These are phyloP conservation scores for Brasenia schreberi DNA, from an alignment of 164 flowering plant species.

Conservation along the genomic window DNA sequence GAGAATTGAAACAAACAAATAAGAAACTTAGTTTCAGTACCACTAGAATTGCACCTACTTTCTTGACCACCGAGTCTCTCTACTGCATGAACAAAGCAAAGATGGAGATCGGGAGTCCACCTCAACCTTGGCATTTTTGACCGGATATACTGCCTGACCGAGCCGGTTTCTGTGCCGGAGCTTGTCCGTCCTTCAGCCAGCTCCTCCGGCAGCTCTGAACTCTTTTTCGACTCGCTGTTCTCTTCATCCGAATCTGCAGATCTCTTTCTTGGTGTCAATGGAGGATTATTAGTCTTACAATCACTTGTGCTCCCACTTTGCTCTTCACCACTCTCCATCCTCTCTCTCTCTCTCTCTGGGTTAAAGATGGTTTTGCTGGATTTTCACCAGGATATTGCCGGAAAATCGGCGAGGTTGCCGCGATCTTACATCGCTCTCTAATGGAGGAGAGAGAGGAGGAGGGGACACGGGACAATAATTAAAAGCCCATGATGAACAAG, in stretches of 20 bases:
- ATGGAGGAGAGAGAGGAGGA: slow-evolving; percentile 1
- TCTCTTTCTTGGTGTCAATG: neutral
- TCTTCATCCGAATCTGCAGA: neutral
- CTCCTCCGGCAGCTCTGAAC: neutral
- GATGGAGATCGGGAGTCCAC: slow-evolving; percentile 7
- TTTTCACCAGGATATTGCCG: neutral
- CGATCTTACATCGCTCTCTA: neutral
- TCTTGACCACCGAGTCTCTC: slow-evolving; percentile 8
- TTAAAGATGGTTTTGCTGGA: neutral
- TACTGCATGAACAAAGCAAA: slow-evolving; percentile 5
- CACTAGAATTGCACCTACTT: neutral
- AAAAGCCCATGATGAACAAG: neutral
- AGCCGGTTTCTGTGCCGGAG: neutral
- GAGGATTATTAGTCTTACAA: neutral
- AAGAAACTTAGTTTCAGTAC: neutral
- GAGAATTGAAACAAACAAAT: neutral
- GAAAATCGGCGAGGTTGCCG: neutral
- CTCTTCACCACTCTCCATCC: slow-evolving; percentile 1
- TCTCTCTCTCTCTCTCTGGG: neutral
- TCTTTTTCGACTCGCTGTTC: neutral
- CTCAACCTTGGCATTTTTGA: slow-evolving; percentile 6
- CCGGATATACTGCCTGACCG: slow-evolving; percentile 5
- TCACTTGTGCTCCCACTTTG: slow-evolving; percentile 1
- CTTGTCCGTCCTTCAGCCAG: neutral
- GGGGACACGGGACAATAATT: slow-evolving; percentile 2